Conservation (phyloP, 306 rosid species). For the Benincasa hispida region DNA sequence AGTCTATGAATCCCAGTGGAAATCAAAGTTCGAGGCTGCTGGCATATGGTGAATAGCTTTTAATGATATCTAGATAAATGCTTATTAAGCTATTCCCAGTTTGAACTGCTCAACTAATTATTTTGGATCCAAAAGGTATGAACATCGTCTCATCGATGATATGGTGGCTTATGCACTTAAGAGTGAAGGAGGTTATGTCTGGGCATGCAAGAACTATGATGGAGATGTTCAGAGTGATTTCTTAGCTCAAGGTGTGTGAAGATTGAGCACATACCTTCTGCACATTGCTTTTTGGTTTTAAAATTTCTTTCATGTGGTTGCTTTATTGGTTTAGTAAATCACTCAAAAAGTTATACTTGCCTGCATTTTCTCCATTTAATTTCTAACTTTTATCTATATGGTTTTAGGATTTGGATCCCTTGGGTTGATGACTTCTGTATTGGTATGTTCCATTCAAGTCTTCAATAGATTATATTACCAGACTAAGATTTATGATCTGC, state of each 20-base stretch:
- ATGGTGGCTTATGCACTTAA: conserved; percentile 97
- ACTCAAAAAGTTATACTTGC: neutral
- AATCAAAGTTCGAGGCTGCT: conserved; percentile 85
- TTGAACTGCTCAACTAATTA: conserved; percentile 12
- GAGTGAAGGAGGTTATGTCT: conserved; percentile 98
- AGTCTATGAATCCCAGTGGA: conserved; percentile 89
- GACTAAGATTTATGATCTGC: neutral
- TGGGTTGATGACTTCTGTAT: conserved; percentile 97
- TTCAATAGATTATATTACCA: neutral
- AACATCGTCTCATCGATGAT: conserved; percentile 97
- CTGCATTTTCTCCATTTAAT: neutral
- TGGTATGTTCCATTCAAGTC: conserved; percentile 39
- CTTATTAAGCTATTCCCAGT: neutral
- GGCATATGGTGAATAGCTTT: conserved; percentile 69
- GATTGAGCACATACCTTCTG: neutral
- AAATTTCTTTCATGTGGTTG: neutral
- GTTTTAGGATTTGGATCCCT: conserved; percentile 87
- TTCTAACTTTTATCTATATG: conserved; percentile 14
- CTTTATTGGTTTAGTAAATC: neutral
- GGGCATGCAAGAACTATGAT: conserved; percentile 99
- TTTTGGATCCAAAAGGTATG: conserved; percentile 54
- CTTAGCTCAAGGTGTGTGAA: conserved; percentile 85
- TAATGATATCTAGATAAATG: neutral
- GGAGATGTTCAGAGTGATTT: conserved; percentile 99
- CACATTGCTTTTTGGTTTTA: neutral